Evolutionary conservation across 768 basidiomycete species (phyloP), one percentile per base, ranked within the genome.

Genomic region (Clitopilus passeckerianus): DNA sequence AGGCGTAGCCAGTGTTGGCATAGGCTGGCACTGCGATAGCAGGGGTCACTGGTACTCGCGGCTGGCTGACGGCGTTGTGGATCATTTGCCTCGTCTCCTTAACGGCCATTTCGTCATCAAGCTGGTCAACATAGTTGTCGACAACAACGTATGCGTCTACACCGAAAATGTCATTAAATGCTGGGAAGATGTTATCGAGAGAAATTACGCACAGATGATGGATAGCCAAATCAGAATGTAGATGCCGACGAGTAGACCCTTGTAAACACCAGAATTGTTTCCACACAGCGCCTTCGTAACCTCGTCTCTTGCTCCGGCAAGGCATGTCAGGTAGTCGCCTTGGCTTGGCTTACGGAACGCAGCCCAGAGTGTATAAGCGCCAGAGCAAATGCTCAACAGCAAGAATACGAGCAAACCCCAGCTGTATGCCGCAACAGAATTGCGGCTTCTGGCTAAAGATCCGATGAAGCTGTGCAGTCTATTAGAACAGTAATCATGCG

Each of bases 81-180:
- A 67, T 64, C 62, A 67, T 67, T 34, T 66, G 59, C 30, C 62
- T 61, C 7, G 65, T 66, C 50, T 67, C 65, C 35, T 71, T 66
- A 12, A 69, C 70, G 15, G 67, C 65, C 58, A 75, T 70, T 67
- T 86, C 82, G 44, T 85, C 82, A 57, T 74, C 71, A 27, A 85
- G 72, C 67, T 86, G 83, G 24, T 78, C 74, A 23, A 78, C 76
- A 62, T 86, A 86, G 66, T 77, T 73, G 57, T 75, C 74, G 14
- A 83, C 78, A 56, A 86, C 76, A 60, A 83, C 70, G 68, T 77
- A 81, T 1, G 77, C 79, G 62, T 81, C 84, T 86, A 59, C 23
- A 59, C 57, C 27, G 46, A 20, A 62, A 58, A 61, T 41, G 41
- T 58, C 15, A 55, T 59, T 9, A 35, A 37, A 44, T 33, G 5